Conservation (phyloP, 139 green algal species). For the Chlorella ohadii region DNA sequence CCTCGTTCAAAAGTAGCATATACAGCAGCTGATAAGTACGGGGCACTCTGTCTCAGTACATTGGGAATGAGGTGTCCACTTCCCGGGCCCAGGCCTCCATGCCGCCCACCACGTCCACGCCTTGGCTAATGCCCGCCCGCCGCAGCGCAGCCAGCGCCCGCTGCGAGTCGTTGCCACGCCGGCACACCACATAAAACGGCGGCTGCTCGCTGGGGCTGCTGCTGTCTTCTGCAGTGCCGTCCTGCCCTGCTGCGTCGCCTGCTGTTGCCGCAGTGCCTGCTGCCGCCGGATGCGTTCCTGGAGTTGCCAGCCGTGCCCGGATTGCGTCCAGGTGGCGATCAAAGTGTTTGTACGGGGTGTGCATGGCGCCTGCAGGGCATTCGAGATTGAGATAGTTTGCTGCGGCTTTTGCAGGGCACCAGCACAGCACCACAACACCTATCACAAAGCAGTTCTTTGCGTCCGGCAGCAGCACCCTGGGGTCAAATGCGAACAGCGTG, state of each 20-base stretch:
- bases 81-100: slow-evolving; percentile 77
- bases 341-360: slow-evolving; percentile 22
- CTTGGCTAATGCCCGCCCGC: slow-evolving; percentile 61
- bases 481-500: too few relatives aligned
- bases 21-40: too few relatives aligned
- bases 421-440: too few relatives aligned
- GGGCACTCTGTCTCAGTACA: slow-evolving; percentile 22
- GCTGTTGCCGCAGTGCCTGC: not conserved
- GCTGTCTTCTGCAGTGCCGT: not conserved
- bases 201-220: not conserved
- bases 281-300: not conserved
- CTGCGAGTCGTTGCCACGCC: slow-evolving; percentile 96
- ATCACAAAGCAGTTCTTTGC: too few relatives aligned
- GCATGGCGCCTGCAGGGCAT: not conserved
- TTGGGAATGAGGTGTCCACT: slow-evolving; percentile 41
- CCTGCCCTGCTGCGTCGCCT: not conserved
- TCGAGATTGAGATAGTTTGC: too few relatives aligned
- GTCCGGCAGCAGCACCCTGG: too few relatives aligned
- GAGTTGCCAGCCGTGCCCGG: not conserved
- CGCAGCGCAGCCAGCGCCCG: slow-evolving; percentile 70
- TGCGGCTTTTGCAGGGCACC: too few relatives aligned
- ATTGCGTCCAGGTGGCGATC: slow-evolving; percentile 5
- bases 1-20: too few relatives aligned
- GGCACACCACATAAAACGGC: slow-evolving; percentile 86
- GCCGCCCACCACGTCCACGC: slow-evolving; percentile 83